phyloP scores from a whole-genome alignment of 2,329 filamentous ascomycete genomes.

The Nakataea oryzae region DNA sequence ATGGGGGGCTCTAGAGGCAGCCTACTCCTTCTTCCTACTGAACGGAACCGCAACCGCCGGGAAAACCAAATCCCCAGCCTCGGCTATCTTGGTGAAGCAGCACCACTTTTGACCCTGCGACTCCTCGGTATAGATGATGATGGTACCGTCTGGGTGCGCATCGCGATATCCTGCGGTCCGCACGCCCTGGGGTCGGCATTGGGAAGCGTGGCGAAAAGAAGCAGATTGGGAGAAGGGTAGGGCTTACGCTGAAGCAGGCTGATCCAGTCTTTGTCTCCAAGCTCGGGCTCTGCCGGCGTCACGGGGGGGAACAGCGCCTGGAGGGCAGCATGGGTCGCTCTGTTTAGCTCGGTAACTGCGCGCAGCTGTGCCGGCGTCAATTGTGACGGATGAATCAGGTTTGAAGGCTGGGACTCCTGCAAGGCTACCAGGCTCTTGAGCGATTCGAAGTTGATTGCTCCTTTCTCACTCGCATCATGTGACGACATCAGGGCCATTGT shows the following conservation, averaged over 20 bases:
- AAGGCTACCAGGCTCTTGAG: conserved; percentile 28
- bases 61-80: conserved; percentile 13
- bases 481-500: background rate
- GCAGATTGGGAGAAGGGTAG: background rate
- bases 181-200: conserved; percentile 7
- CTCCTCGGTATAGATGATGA: conserved; percentile 13
- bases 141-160: conserved; percentile 8
- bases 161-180: conserved; percentile 22
- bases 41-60: conserved; percentile 22
- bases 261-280: conserved; percentile 25
- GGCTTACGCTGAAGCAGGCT: conserved; percentile 24
- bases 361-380: conserved; percentile 26
- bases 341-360: conserved; percentile 29
- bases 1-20: background rate
- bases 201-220: background rate
- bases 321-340: conserved; percentile 3
- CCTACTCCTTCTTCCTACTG: conserved; percentile 32
- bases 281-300: conserved; percentile 11
- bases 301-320: conserved; percentile 1
- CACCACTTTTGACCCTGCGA: conserved; percentile 11
- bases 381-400: conserved; percentile 19
- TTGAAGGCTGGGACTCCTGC: conserved; percentile 24
- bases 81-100: conserved; percentile 14
- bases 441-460: conserved; percentile 4
- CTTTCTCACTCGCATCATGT: background rate